Evolutionary conservation across 108 stramenopile genomes (phyloP).

Genomic region (Phaeodactylum tricornutum): DNA sequence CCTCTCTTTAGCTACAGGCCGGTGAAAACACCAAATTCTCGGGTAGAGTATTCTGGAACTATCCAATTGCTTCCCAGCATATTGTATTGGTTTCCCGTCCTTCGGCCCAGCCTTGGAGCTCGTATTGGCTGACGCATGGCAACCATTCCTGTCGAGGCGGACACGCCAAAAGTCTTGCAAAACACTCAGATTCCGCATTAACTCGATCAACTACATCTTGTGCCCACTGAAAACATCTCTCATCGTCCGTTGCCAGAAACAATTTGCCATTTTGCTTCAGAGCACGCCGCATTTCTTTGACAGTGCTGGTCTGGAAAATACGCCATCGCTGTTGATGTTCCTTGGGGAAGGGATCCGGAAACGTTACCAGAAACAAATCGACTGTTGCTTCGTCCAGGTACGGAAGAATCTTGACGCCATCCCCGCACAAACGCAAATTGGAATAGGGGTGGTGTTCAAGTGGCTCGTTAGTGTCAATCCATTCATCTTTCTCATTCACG

Average conservation of each 20-base stretch:
- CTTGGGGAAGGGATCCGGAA: conserved; percentile 69
- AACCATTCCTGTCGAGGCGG: conserved; percentile 52
- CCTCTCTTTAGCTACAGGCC: not conserved
- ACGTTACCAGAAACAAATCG: conserved; percentile 43
- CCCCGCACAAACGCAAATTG: conserved; percentile 56
- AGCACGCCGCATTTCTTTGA: conserved; percentile 34
- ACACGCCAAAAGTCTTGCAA: conserved; percentile 31
- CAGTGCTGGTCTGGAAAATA: conserved; percentile 36
- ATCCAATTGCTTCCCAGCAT: conserved; percentile 30
- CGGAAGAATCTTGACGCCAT: conserved; percentile 53
- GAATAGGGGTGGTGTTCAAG: conserved; percentile 8
- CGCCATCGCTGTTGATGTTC: conserved; percentile 29
- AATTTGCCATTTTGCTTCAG: conserved; percentile 33
- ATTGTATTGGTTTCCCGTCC: conserved; percentile 32
- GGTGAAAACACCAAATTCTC: not conserved
- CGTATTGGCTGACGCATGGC: conserved; percentile 56
- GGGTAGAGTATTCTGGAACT: not conserved
- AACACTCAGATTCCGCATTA: conserved; percentile 5
- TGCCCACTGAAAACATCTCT: conserved; percentile 40
- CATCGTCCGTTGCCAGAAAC: conserved; percentile 63
- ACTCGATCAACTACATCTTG: conserved; percentile 24
- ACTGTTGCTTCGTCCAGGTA: conserved; percentile 37
- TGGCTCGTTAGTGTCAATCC: not conserved
- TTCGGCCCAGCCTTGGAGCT: conserved; percentile 60
- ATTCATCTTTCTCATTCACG: not conserved